A percentile compares a stretch with the other conserved stretches of the same genome.
Evolutionary conservation across 768 basidiomycete genomes (phyloP).

Genomic region (Crucibulum laeve): DNA sequence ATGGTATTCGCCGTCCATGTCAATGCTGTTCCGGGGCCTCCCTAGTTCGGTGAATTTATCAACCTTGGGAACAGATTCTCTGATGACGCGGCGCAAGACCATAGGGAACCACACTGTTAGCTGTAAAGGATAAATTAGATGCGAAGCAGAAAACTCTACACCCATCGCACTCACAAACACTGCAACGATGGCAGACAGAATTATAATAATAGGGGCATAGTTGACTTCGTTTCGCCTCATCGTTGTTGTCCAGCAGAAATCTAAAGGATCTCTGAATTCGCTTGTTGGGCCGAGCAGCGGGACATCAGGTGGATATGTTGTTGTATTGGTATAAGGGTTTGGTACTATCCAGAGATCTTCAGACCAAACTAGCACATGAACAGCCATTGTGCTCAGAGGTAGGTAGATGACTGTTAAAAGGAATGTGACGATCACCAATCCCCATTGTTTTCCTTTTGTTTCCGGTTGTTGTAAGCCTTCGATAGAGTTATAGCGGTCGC

Average conservation of each 20-base stretch:
- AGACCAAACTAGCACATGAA: constrained; percentile 76
- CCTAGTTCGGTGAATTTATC: constrained; percentile 74
- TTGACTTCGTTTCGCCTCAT: constrained; percentile 69
- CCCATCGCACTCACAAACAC: constrained; percentile 36
- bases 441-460: constrained; percentile 40
- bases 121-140: constrained; percentile 25
- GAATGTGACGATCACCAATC: constrained; percentile 59
- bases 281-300: constrained; percentile 50
- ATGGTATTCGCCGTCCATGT: constrained; percentile 70
- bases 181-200: constrained; percentile 51
- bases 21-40: constrained; percentile 43
- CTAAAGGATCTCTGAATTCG: constrained; percentile 56
- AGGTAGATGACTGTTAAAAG: constrained; percentile 67
- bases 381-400: constrained; percentile 72
- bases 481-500: constrained; percentile 41
- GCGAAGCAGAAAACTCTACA: not conserved
- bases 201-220: constrained; percentile 58
- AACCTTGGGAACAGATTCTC: constrained; percentile 54
- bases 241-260: constrained; percentile 80
- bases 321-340: constrained; percentile 64
- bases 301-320: constrained; percentile 42
- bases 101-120: constrained; percentile 70
- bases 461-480: constrained; percentile 53
- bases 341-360: constrained; percentile 70
- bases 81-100: constrained; percentile 52